Evolutionary conservation across 768 basidiomycete species (phyloP), one percentile per base, ranked within the genome.

Genomic region (Clitopilus passeckerianus): DNA sequence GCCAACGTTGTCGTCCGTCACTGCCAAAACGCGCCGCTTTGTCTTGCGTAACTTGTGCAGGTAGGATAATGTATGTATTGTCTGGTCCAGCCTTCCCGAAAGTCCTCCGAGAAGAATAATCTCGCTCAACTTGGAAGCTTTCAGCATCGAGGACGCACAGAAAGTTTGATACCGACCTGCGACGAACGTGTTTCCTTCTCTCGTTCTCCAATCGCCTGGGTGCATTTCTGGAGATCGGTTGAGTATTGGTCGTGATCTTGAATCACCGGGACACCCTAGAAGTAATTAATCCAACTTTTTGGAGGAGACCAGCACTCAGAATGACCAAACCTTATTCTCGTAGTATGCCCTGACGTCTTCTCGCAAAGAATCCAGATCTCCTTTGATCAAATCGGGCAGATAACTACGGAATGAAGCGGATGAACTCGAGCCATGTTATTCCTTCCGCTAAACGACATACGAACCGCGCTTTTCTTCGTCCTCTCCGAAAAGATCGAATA

Each of bases 171-270:
- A 84, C 85, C 63, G 74, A 61, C 57, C 27, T 34, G 5, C 14
- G 5, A 6, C n/a, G 64, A 67, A 7, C 70, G 70, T 52, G 79
- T 75, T 1, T 64, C 62, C 16, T 65, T 60, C 65, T 95, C 92
- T 59, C 77, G 79, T 57, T 83, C 81, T 53, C 82, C 70, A 2
- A 98, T 67, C 5, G 86, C 79, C 6, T 64, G 52, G 1, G 98
- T 73, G 66, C 95, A 98, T 73, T 99, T 99, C 89, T 92, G 93
- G 59, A 99, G 80, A 70, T 99, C 97, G 0, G 96, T 98, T n/a
- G 93, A 83, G 67, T 93, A 72, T 68, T 93, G 87, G 68, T 90
- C 85, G 0, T 74, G 63, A 66, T 97, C 95, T 56, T 84, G 72
- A 0, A 85, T 67, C 35, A 96, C 74, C 0, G 72, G 68, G 2